Base-by-base conservation (phyloP, 2,329 filamentous ascomycete species). In the Colletotrichum cordylinicola region DNA sequence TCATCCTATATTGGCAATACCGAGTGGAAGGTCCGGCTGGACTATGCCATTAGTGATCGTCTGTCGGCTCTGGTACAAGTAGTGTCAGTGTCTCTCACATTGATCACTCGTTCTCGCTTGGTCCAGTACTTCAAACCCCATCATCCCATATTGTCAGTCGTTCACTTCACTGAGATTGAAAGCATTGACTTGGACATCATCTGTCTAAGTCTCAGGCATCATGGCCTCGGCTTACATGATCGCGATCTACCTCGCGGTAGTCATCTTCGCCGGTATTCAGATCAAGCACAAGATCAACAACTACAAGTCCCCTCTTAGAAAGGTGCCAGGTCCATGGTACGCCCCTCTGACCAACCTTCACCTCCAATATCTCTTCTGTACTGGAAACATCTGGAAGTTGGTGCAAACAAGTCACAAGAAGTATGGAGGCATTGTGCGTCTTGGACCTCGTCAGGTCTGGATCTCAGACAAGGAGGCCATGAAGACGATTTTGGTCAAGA, bases 401-500 rank as follows among this genome's bases (percentile, higher is more conserved):
- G 78, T 77, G 2, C 74, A 80, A 55, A 76, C 39, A 16, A 77
- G 75, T 33, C 77, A 80, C 29, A 31, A 55, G 5, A 74, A 76
- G 52, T 79, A 79, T 70, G 78, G 79, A 1, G 55, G 74, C 4
- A 79, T 80, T n/a, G 35, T 80, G 6, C 71, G 78, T 10, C 74
- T 79, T 1, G 78, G 79, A 4, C 78, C 78, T 31, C 78, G 78
- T 27, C 78, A 80, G 56, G 68, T 80, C 27, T 80, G 78, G 79
- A 69, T 79, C 37, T 79, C 79, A 2, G 77, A 80, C 29, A 80
- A 79, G 64, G 74, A 69, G 48, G 72, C 78, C 24, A 69, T 80
- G 74, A 80, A 78, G 68, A 58, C 77, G 58, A 79, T 80, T 10
- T 27, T 80, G n/a, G 67, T 79, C 8, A 79, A 67, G 62, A 71